Percentiles rank a stretch among this genome's conserved stretches.
phyloP scores from a whole-genome alignment of 352 stramenopile genomes.

The Phytophthora sansomeana region DNA sequence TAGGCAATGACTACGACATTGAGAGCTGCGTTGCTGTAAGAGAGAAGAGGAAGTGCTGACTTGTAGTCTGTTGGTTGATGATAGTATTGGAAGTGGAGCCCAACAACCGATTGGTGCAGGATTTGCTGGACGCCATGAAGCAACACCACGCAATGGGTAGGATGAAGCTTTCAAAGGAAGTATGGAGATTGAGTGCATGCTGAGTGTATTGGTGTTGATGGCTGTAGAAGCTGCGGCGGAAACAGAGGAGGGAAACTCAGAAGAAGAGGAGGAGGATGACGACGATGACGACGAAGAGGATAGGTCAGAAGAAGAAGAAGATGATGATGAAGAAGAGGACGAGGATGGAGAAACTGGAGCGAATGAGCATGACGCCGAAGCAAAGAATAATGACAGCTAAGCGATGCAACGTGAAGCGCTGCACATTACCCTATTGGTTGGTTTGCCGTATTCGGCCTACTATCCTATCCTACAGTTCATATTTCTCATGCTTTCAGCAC shows the following conservation, averaged over 20 bases:
- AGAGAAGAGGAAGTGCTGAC: background rate
- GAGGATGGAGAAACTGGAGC: constrained; percentile 29
- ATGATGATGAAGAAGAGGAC: constrained; percentile 51
- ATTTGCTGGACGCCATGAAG: constrained; percentile 70
- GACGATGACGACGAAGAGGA: constrained; percentile 71
- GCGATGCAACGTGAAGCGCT: constrained; percentile 17
- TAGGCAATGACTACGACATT: constrained; percentile 21
- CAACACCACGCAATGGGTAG: constrained; percentile 61
- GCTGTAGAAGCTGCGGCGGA: constrained; percentile 34
- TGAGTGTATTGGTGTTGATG: background rate
- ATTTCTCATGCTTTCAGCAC: constrained; percentile 7
- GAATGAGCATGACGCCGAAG: constrained; percentile 32
- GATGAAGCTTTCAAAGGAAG: background rate
- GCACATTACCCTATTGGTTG: constrained; percentile 9
- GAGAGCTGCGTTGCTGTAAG: background rate
- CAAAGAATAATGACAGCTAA: constrained; percentile 26
- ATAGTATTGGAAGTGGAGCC: constrained; percentile 68
- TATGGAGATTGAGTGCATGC: background rate
- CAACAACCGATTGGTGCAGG: constrained; percentile 68
- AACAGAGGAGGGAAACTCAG: constrained; percentile 39
- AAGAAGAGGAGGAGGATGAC: constrained; percentile 41
- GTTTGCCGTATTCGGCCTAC: constrained; percentile 8
- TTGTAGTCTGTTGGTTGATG: constrained; percentile 6
- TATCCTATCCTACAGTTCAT: constrained; percentile 41
- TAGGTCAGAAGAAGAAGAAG: constrained; percentile 46